A percentile compares a stretch with the other conserved stretches of the same genome.
phyloP scores from a whole-genome alignment of 805 yeast species.

The Zygosaccharomyces pseudorouxii region DNA sequence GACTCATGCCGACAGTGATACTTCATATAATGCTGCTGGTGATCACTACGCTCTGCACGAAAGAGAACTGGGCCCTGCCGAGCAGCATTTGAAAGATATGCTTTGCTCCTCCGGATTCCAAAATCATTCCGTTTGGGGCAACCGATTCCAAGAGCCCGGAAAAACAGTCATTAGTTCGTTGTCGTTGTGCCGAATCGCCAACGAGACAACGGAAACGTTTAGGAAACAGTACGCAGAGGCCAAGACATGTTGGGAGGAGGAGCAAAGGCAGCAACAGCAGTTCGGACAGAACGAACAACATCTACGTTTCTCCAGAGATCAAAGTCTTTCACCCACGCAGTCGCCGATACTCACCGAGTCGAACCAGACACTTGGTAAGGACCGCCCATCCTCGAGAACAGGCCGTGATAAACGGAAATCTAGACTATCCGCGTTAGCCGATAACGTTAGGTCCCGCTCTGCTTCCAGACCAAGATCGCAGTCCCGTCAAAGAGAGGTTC shows the following conservation, averaged over 20 bases:
- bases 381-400: constrained; percentile 9
- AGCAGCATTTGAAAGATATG: constrained; percentile 92
- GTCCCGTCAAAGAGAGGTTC: constrained; percentile 33
- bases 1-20: background rate
- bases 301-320: background rate
- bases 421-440: constrained; percentile 58
- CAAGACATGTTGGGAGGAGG: constrained; percentile 23
- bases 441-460: constrained; percentile 54
- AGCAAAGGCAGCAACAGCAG: constrained; percentile 8
- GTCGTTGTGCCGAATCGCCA: constrained; percentile 37
- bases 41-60: constrained; percentile 41
- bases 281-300: constrained; percentile 1
- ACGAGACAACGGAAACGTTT: constrained; percentile 37
- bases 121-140: constrained; percentile 73
- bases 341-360: constrained; percentile 8
- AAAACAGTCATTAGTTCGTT: constrained; percentile 84
- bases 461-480: constrained; percentile 45
- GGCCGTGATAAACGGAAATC: constrained; percentile 45
- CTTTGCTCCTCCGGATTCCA: constrained; percentile 82
- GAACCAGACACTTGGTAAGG: background rate
- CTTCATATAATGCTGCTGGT: background rate
- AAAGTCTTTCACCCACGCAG: constrained; percentile 3
- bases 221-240: constrained; percentile 26
- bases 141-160: constrained; percentile 79
- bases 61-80: constrained; percentile 68